These are phyloP conservation scores for Alternaria sp. DNA, from an alignment of 2,329 filamentous ascomycete species.

Conservation along the genomic window DNA sequence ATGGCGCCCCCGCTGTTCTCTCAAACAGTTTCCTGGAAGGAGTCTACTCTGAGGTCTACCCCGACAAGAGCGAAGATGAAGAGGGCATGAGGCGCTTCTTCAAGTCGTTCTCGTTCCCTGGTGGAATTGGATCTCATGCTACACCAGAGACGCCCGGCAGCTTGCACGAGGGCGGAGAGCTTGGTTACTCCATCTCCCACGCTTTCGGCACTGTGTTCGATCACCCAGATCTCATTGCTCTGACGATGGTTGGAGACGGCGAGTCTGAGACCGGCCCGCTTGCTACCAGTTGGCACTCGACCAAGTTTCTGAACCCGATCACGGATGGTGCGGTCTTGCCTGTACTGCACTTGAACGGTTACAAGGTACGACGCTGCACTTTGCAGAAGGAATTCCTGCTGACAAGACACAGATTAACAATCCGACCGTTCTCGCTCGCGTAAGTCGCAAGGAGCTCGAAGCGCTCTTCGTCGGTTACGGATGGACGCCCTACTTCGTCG, in stretches of 20 bases:
- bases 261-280: constrained; percentile 82
- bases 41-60: constrained; percentile 78
- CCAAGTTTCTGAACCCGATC: constrained; percentile 81
- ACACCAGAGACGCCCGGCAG: constrained; percentile 80
- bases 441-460: constrained; percentile 75
- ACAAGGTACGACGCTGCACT: constrained; percentile 66
- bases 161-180: constrained; percentile 79
- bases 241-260: constrained; percentile 81
- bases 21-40: constrained; percentile 80
- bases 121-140: constrained; percentile 78
- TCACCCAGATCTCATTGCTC: constrained; percentile 73
- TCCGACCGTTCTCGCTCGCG: constrained; percentile 68
- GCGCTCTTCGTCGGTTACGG: constrained; percentile 75
- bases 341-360: constrained; percentile 79
- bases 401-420: constrained; percentile 49
- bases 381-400: not conserved
- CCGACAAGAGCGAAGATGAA: constrained; percentile 71
- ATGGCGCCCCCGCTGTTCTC: constrained; percentile 77
- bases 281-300: constrained; percentile 82
- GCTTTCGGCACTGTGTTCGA: constrained; percentile 81
- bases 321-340: constrained; percentile 79
- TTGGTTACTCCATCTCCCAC: constrained; percentile 82
- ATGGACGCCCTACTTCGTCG: constrained; percentile 81
- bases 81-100: constrained; percentile 78
- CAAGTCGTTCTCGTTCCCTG: constrained; percentile 83